phyloP scores from a whole-genome alignment of 208 protist genomes.

The Crithidia fasciculata region DNA sequence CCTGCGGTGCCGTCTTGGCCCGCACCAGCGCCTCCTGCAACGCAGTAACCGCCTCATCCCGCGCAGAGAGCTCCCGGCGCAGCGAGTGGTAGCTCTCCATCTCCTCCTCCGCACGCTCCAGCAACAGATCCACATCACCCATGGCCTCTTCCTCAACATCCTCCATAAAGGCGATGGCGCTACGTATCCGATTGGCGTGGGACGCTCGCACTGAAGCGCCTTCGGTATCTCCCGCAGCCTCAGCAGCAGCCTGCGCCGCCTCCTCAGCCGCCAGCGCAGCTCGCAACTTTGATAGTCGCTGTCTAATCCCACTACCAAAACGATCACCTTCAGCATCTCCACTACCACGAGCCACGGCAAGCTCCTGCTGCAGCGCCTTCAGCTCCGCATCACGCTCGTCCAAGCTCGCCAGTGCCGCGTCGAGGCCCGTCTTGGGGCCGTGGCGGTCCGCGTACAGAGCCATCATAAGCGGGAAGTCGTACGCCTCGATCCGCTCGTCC shows the following conservation, averaged over 20 bases:
- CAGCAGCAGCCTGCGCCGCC: constrained; percentile 1
- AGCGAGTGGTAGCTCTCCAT: not conserved
- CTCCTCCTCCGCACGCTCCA: not conserved
- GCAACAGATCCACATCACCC: not conserved
- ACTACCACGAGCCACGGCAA: too few species aligned
- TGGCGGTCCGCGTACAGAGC: not conserved
- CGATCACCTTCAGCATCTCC: too few species aligned
- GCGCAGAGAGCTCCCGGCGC: not conserved
- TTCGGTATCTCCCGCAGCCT: not conserved
- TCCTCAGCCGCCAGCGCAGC: not conserved
- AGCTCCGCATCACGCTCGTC: not conserved
- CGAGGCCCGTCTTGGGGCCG: not conserved
- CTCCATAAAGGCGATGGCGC: not conserved
- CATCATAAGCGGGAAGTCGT: too few species aligned
- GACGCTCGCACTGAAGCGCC: not conserved
- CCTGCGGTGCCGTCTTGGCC: constrained; percentile 2
- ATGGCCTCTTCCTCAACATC: constrained; percentile 5
- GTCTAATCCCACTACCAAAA: too few species aligned
- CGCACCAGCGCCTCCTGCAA: not conserved
- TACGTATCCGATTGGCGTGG: constrained; percentile 17
- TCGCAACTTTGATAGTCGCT: not conserved
- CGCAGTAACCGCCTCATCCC: constrained; percentile 9
- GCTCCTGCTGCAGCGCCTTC: constrained; percentile 12
- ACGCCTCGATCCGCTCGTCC: too few species aligned
- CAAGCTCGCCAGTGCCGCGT: not conserved